A percentile compares a stretch with the other conserved stretches of the same genome.
phyloP scores from a whole-genome alignment of 257 asterid species.

The Ballota nigra region DNA sequence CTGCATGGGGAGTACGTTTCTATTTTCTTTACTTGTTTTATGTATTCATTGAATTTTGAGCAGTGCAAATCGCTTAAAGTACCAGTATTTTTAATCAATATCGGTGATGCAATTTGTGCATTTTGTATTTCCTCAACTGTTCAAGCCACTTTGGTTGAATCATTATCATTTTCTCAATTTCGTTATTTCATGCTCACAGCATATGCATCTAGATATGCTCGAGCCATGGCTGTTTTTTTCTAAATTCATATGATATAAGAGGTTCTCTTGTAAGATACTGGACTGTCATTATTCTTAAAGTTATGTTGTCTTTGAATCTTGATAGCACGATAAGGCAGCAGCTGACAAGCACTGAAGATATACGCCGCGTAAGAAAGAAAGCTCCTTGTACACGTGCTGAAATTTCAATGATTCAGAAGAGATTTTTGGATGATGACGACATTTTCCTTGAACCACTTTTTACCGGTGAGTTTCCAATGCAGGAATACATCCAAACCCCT shows the following conservation, averaged over 20 bases:
- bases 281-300: neutral
- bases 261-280: constrained; percentile 8
- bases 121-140: neutral
- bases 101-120: neutral
- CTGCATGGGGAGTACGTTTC: constrained; percentile 96
- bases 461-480: constrained; percentile 48
- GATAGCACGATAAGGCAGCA: constrained; percentile 71
- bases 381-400: constrained; percentile 86
- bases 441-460: constrained; percentile 49
- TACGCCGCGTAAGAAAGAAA: constrained; percentile 81
- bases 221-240: neutral
- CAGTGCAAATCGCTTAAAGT: neutral
- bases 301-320: constrained; percentile 29
- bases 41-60: neutral
- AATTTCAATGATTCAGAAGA: constrained; percentile 61
- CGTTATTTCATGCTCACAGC: neutral
- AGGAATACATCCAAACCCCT: too few relatives aligned
- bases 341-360: constrained; percentile 61
- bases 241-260: neutral
- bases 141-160: neutral
- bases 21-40: constrained; percentile 2
- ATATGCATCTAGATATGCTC: neutral
- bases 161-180: neutral
- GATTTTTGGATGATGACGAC: constrained; percentile 57
- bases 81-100: neutral